Conservation (phyloP, 1,284 basidiomycete genomes). For the Heliocybe sulcata region DNA sequence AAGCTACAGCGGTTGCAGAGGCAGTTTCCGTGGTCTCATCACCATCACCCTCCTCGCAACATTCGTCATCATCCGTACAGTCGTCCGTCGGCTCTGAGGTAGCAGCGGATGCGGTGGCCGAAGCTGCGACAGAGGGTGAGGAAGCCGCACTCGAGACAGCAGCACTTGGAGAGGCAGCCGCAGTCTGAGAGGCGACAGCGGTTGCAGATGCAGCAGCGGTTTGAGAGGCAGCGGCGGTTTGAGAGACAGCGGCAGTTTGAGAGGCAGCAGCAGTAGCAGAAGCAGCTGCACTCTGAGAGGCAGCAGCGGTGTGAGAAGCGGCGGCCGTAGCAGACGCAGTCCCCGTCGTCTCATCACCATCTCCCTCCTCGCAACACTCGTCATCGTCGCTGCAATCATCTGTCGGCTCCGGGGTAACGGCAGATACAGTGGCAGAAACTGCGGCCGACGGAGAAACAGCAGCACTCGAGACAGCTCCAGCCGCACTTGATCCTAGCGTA, state of each 20-base stretch:
- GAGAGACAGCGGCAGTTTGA: not conserved
- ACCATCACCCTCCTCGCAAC: not conserved
- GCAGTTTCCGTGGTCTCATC: not conserved
- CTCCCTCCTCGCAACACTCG: not conserved
- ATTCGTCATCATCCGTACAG: not conserved
- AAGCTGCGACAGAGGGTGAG: not conserved
- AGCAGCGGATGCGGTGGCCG: not conserved
- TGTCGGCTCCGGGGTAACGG: not conserved
- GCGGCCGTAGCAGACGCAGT: not conserved
- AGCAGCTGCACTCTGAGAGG: not conserved
- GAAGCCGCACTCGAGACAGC: not conserved
- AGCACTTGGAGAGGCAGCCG: too few species aligned
- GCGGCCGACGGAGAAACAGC: not conserved
- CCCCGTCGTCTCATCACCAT: not conserved
- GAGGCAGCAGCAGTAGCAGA: not conserved
- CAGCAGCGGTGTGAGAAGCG: not conserved
- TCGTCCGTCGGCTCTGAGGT: not conserved
- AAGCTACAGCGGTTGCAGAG: too few species aligned
- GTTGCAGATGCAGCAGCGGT: not conserved
- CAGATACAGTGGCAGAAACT: not conserved
- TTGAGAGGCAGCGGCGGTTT: not conserved
- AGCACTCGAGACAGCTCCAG: not conserved
- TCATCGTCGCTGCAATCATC: not conserved
- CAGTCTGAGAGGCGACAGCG: not conserved
- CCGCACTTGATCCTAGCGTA: not conserved